phyloP scores from a whole-genome alignment of 2,329 filamentous ascomycete genomes.

The Fusarium sp. region DNA sequence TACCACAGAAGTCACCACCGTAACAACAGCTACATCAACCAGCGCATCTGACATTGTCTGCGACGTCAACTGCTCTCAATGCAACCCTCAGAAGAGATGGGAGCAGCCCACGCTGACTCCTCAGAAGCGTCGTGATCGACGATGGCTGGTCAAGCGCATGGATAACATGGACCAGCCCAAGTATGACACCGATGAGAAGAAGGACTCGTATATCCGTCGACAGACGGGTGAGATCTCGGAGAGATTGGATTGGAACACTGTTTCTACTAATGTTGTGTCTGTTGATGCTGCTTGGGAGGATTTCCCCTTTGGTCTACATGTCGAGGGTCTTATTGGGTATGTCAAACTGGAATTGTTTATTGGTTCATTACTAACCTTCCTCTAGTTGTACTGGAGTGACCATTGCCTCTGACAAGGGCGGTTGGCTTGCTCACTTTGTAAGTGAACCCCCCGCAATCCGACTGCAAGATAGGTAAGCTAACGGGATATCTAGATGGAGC shows the following conservation, averaged over 20 bases:
- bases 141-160: constrained; percentile 1
- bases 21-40: not conserved
- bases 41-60: constrained; percentile 3
- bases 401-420: not conserved
- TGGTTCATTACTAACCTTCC: not conserved
- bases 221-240: not conserved
- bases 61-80: constrained; percentile 11
- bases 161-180: not conserved
- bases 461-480: not conserved
- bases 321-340: not conserved
- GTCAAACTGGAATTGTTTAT: not conserved
- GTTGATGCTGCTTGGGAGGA: not conserved
- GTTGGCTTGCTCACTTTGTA: constrained; percentile 3
- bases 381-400: not conserved
- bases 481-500: not conserved
- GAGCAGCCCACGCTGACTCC: constrained; percentile 5
- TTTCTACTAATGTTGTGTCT: not conserved
- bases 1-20: not conserved
- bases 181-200: not conserved
- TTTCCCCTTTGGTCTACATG: not conserved
- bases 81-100: constrained; percentile 4
- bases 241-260: not conserved
- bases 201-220: not conserved
- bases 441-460: not conserved
- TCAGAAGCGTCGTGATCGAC: not conserved